These are phyloP conservation scores for Venustampulla echinocandica DNA, from an alignment of 495 filamentous ascomycete species.

Conservation along the genomic window DNA sequence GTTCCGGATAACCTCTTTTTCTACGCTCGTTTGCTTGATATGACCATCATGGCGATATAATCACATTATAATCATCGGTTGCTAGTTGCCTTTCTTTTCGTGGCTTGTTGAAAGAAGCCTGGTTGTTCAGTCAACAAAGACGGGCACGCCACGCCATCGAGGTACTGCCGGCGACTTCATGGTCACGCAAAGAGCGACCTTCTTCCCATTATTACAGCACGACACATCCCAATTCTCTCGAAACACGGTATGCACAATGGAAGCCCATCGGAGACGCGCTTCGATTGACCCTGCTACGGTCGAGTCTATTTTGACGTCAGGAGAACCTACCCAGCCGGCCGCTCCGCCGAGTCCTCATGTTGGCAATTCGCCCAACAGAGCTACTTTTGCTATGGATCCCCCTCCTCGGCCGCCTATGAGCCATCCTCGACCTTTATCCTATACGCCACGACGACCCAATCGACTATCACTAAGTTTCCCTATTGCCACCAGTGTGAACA, in stretches of 20 bases:
- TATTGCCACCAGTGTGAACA: constrained; percentile 38
- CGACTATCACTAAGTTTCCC: constrained; percentile 76
- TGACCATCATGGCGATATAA: constrained; percentile 17
- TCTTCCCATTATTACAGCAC: constrained; percentile 10
- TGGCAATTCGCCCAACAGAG: constrained; percentile 15
- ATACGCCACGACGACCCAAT: constrained; percentile 56
- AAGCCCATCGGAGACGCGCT: constrained; percentile 16
- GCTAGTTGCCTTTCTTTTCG: too few relatives aligned
- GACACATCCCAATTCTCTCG: constrained; percentile 7
- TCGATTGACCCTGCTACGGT: constrained; percentile 25
- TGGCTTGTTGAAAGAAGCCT: too few relatives aligned
- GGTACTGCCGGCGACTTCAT: constrained; percentile 13
- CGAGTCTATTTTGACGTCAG: constrained; percentile 26
- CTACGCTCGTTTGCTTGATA: neutral
- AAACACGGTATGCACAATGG: constrained; percentile 21
- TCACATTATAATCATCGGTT: too few relatives aligned
- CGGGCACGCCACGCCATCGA: neutral
- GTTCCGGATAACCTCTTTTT: neutral
- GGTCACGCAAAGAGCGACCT: constrained; percentile 8
- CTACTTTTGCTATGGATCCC: constrained; percentile 20
- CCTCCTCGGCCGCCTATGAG: constrained; percentile 28
- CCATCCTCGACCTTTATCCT: constrained; percentile 44
- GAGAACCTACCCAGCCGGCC: constrained; percentile 15
- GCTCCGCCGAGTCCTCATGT: constrained; percentile 19
- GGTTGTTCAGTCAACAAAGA: constrained; percentile 19